Evolutionary conservation across 202 grass and related monocot species (phyloP), one percentile per base, ranked within the genome.

Genomic region (Musa balbisiana): DNA sequence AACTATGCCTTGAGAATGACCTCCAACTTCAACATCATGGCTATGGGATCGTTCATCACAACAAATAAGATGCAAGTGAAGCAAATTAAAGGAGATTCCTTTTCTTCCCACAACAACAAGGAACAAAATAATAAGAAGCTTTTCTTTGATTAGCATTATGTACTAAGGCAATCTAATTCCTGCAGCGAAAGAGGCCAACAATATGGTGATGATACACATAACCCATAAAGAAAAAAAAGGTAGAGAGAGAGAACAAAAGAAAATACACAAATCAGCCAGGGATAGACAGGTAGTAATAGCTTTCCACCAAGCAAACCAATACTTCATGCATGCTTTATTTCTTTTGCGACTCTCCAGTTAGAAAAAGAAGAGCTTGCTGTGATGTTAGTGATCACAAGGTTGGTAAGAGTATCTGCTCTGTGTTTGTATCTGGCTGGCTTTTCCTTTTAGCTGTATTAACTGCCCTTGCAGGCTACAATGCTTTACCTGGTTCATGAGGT

Each of bases 381-480:
- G 81, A 90, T 83, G 91, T 95, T 99, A 90, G 87, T 85, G 85
- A 83, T 85, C 84, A 90, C 80, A 12, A 87, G 84, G 53, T 67
- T 84, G 80, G 80, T 62, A 58, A 80, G 21, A 60, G 68, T 74
- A 80, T 81, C 79, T 83, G 85, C 82, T 87, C 88, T 91, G 89
- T 75, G 80, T 85, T 55, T 75, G 76, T 71, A 80, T 52, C 29
- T 79, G 80, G 74, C 58, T 67, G 78, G 78, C 83, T 81, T 83
- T 95, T 80, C 85, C 83, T 82, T 82, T 92, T 84, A 79, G 80
- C 84, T 99, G 95, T 49, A 99, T 78, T 87, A 99, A 78, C 22
- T 99, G 95, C 60, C 91, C 82, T 73, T 92, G 85, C 76, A 99
- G 80, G 80, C 95, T 92, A 80, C 89, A 99, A 52, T 90, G 86